Conservation (phyloP, 1,284 basidiomycete species). For the Tilletia indica region DNA sequence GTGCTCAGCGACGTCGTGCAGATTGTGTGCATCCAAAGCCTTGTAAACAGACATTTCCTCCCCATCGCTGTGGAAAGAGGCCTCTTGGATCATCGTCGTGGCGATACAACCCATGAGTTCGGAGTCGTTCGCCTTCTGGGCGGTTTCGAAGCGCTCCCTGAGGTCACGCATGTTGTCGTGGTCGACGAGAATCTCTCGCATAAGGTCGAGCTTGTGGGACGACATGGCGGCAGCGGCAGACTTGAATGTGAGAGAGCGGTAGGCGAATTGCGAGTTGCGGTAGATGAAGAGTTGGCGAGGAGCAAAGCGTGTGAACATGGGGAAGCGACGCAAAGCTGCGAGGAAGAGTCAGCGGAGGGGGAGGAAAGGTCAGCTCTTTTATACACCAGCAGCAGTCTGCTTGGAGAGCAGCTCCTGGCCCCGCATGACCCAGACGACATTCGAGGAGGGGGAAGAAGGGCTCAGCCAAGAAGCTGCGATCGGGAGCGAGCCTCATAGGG, state of each 20-base stretch:
- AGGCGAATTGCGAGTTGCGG: background rate
- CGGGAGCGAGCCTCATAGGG: no score
- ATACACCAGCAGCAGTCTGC: background rate
- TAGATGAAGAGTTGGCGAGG: background rate
- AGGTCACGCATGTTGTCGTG: slow-evolving; percentile 43
- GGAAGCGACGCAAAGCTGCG: background rate
- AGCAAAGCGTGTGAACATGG: background rate
- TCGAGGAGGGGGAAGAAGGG: no score
- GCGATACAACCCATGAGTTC: slow-evolving; percentile 28
- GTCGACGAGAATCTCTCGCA: slow-evolving; percentile 25
- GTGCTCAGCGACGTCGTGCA: slow-evolving; percentile 26
- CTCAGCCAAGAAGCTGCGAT: no score
- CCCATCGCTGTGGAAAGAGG: slow-evolving; percentile 29
- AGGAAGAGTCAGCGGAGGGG: background rate
- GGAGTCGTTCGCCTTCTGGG: slow-evolving; percentile 24
- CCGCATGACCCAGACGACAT: no score
- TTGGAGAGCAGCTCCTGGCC: no score
- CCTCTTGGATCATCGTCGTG: slow-evolving; percentile 31
- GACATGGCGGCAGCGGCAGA: background rate
- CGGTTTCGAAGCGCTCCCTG: slow-evolving; percentile 24
- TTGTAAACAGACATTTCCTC: slow-evolving; percentile 43
- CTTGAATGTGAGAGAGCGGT: background rate
- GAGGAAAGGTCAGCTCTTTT: background rate
- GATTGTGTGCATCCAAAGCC: slow-evolving; percentile 28
- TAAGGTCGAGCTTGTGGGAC: background rate